Conservation (phyloP, 2,329 filamentous ascomycete species). For the Samsoniella hepiali region DNA sequence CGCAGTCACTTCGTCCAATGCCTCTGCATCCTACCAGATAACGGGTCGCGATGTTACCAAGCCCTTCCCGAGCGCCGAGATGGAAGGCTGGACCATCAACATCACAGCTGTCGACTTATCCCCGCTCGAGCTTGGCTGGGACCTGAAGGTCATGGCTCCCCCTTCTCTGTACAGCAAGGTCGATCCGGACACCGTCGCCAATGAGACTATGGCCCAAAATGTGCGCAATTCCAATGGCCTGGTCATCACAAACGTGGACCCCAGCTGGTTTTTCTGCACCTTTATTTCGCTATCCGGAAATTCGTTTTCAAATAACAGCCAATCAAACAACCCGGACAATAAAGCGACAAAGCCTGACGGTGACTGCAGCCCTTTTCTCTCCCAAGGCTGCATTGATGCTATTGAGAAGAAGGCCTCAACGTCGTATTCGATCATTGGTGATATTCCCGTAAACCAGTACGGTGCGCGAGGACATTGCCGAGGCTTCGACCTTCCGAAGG, state of each 20-base stretch:
- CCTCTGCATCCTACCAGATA: not conserved
- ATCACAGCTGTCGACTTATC: conserved; percentile 9
- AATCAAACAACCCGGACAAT: not conserved
- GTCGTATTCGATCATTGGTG: not conserved
- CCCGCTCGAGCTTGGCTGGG: conserved; percentile 7
- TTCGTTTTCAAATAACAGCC: not conserved
- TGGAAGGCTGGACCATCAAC: conserved; percentile 15
- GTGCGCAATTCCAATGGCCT: not conserved
- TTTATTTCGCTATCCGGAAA: not conserved
- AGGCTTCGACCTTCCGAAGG: conserved; percentile 1
- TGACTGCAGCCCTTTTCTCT: conserved; percentile 9
- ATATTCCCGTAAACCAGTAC: not conserved
- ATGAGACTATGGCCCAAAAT: not conserved
- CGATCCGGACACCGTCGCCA: not conserved
- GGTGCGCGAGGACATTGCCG: not conserved
- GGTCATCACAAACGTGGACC: not conserved
- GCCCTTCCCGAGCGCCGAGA: not conserved
- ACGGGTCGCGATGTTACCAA: conserved; percentile 11
- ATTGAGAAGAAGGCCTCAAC: conserved; percentile 9
- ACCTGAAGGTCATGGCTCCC: conserved; percentile 7
- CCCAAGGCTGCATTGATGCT: not conserved
- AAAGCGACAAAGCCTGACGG: not conserved
- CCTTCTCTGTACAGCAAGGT: conserved; percentile 6
- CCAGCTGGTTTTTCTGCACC: conserved; percentile 8
- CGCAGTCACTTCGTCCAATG: not conserved